These are phyloP conservation scores for Botrytis elliptica DNA, from an alignment of 2,329 filamentous ascomycete genomes.

Conservation along the genomic window DNA sequence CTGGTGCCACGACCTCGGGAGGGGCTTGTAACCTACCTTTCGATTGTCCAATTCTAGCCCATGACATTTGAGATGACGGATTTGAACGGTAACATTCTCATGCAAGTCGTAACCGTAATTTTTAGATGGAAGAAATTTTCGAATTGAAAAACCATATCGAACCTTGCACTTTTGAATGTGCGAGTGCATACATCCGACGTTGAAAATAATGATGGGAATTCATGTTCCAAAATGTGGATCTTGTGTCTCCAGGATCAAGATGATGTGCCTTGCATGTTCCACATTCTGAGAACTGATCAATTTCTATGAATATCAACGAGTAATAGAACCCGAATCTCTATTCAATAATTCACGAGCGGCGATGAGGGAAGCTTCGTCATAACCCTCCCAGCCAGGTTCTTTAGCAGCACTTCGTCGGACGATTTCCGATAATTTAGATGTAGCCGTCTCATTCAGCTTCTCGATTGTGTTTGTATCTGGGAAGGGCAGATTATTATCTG, in stretches of 20 bases:
- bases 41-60: constrained; percentile 16
- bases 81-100: constrained; percentile 2
- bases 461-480: constrained; percentile 60
- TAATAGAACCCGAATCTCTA: constrained; percentile 32
- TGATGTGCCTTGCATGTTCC: constrained; percentile 27
- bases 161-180: constrained; percentile 13
- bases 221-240: constrained; percentile 23
- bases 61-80: constrained; percentile 3
- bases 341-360: constrained; percentile 59
- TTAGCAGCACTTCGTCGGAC: constrained; percentile 60
- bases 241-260: constrained; percentile 23
- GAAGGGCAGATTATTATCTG: constrained; percentile 47
- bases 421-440: constrained; percentile 73
- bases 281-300: constrained; percentile 20
- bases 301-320: constrained; percentile 31
- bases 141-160: constrained; percentile 9
- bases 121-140: constrained; percentile 13
- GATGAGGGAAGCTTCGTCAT: constrained; percentile 67
- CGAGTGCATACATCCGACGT: not conserved
- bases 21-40: constrained; percentile 16
- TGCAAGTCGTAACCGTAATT: constrained; percentile 19
- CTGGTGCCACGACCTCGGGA: constrained; percentile 28
- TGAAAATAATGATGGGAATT: constrained; percentile 7
- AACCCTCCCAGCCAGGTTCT: constrained; percentile 70
- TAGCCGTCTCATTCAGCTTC: constrained; percentile 70